These are phyloP conservation scores for Hydrangea macrophylla DNA, from an alignment of 148 eudicot genomes.

Conservation along the genomic window DNA sequence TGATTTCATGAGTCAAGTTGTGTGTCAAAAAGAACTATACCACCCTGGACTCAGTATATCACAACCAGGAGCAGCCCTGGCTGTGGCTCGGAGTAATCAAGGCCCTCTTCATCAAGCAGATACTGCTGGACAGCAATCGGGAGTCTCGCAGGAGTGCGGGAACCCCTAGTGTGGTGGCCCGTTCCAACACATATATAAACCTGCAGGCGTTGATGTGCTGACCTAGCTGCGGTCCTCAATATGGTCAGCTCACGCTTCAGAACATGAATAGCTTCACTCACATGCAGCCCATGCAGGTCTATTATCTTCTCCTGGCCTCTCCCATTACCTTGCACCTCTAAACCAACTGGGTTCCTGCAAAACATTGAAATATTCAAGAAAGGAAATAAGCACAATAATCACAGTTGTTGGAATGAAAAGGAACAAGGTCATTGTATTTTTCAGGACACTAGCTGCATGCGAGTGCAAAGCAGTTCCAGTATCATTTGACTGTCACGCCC, in stretches of 20 bases:
- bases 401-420: background rate
- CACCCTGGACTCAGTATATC: conserved; percentile 52
- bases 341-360: conserved; percentile 65
- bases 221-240: conserved; percentile 69
- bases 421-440: background rate
- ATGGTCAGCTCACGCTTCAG: conserved; percentile 65
- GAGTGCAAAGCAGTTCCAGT: background rate
- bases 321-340: conserved; percentile 51
- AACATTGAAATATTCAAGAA: background rate
- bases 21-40: conserved; percentile 28
- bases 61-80: conserved; percentile 87
- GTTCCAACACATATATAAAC: conserved; percentile 89
- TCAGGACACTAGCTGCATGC: background rate
- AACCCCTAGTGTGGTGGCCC: conserved; percentile 87
- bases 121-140: conserved; percentile 86
- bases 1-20: conserved; percentile 17
- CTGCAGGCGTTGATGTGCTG: conserved; percentile 52
- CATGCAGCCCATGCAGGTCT: conserved; percentile 92
- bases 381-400: background rate
- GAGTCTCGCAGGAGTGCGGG: conserved; percentile 86
- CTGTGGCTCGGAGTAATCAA: conserved; percentile 84
- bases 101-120: conserved; percentile 90
- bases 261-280: conserved; percentile 76
- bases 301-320: conserved; percentile 75
- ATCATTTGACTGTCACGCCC: background rate